A percentile compares a stretch with the other conserved stretches of the same genome.
Conservation (phyloP, 257 asterid species). For the Asclepias syriaca region DNA sequence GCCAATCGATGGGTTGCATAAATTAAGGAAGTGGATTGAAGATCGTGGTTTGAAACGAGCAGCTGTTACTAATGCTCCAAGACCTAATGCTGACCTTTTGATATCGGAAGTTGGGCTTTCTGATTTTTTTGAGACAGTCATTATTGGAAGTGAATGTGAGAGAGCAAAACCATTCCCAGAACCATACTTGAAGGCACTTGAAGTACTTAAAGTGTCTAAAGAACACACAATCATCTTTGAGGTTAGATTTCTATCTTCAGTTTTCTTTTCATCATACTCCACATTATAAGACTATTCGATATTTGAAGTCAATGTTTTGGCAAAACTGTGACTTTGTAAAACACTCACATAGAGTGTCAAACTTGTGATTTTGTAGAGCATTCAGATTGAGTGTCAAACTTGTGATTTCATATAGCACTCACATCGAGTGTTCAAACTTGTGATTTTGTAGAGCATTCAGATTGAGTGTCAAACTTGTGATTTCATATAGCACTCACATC, state of each 20-base stretch:
- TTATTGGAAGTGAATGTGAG: constrained; percentile 82
- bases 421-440: no score
- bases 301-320: no score
- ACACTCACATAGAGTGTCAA: no score
- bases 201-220: constrained; percentile 69
- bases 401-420: no score
- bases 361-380: no score
- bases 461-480: no score
- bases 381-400: no score
- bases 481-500: no score
- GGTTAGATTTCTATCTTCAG: constrained; percentile 37
- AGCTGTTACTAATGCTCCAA: constrained; percentile 95
- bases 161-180: constrained; percentile 88
- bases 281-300: no score
- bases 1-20: constrained; percentile 60
- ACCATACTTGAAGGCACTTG: constrained; percentile 89
- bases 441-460: no score
- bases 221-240: constrained; percentile 84
- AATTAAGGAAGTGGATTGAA: constrained; percentile 75
- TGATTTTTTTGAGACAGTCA: constrained; percentile 63
- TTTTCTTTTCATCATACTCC: not conserved
- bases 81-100: constrained; percentile 76
- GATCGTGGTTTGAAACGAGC: constrained; percentile 84
- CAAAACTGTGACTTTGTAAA: no score
- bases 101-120: constrained; percentile 77